These are phyloP conservation scores for Candida smagusa DNA, from an alignment of 1,139 yeast genomes.

Conservation along the genomic window DNA sequence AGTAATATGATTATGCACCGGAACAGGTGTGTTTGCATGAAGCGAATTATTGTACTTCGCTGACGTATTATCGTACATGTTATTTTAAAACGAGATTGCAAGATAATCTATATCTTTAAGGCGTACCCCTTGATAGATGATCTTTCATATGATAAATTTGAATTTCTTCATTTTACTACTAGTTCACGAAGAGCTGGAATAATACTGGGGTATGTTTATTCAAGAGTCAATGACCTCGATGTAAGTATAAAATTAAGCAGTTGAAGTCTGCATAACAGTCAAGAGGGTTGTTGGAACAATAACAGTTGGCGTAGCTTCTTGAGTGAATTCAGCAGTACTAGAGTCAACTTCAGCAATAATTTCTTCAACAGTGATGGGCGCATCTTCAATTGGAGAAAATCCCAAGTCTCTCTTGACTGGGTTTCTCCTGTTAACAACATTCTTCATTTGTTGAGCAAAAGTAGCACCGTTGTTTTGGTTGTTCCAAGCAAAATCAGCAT, in stretches of 20 bases:
- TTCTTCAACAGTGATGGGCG: conserved; percentile 2
- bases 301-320: not conserved
- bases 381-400: too few relatives aligned
- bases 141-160: too few relatives aligned
- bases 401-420: not conserved
- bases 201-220: too few relatives aligned
- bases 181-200: too few relatives aligned
- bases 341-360: conserved; percentile 3
- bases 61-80: too few relatives aligned
- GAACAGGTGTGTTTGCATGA: too few relatives aligned
- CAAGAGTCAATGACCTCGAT: not conserved
- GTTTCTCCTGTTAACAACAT: not conserved
- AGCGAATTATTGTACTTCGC: too few relatives aligned
- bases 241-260: not conserved
- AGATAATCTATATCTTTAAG: too few relatives aligned
- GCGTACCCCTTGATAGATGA: too few relatives aligned
- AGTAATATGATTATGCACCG: too few relatives aligned
- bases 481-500: conserved; percentile 4
- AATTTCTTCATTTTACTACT: too few relatives aligned
- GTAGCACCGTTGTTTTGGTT: conserved; percentile 8
- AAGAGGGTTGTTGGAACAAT: not conserved
- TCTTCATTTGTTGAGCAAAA: conserved; percentile 12
- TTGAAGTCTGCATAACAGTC: not conserved
- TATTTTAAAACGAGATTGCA: too few relatives aligned
- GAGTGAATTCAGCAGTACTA: not conserved